A percentile compares a stretch with the other conserved stretches of the same genome.
phyloP scores from a whole-genome alignment of 768 basidiomycete genomes.

The Mrakia hoshinonis region DNA sequence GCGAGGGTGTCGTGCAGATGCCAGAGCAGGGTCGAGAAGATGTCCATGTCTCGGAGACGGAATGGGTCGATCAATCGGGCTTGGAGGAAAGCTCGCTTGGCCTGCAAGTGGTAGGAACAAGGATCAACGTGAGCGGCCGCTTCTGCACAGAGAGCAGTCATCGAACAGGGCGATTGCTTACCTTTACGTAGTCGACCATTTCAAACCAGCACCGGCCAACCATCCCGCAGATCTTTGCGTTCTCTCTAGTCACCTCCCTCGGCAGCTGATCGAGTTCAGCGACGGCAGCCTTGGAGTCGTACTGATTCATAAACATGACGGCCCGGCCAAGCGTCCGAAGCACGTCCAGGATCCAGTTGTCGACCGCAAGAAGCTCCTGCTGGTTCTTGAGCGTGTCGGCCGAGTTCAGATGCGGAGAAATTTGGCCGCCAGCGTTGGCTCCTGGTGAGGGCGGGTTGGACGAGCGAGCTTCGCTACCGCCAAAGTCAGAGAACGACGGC shows the following conservation, averaged over 20 bases:
- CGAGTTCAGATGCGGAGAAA: neutral
- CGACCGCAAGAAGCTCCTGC: conserved; percentile 61
- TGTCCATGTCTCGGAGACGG: conserved; percentile 84
- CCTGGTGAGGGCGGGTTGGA: conserved; percentile 38
- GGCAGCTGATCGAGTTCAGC: conserved; percentile 70
- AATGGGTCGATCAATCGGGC: conserved; percentile 81
- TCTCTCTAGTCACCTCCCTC: conserved; percentile 56
- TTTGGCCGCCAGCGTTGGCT: neutral
- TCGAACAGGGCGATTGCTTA: conserved; percentile 37
- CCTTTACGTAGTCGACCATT: conserved; percentile 74
- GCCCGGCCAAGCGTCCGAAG: conserved; percentile 74
- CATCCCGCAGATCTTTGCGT: conserved; percentile 69
- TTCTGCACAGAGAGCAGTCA: neutral
- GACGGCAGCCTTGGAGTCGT: conserved; percentile 66
- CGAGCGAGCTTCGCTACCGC: neutral
- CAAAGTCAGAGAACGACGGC: neutral
- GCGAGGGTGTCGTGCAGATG: conserved; percentile 75
- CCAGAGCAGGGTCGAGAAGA: conserved; percentile 93
- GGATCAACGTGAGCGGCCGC: neutral
- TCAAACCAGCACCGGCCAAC: conserved; percentile 85
- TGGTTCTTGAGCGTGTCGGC: neutral
- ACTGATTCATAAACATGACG: conserved; percentile 61
- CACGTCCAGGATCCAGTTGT: conserved; percentile 71
- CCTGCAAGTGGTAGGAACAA: conserved; percentile 46
- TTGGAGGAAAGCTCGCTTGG: conserved; percentile 77